Evolutionary conservation across 176 grass and related monocot species (phyloP), one percentile per base, ranked within the genome.

Genomic region (Puya raimondii): DNA sequence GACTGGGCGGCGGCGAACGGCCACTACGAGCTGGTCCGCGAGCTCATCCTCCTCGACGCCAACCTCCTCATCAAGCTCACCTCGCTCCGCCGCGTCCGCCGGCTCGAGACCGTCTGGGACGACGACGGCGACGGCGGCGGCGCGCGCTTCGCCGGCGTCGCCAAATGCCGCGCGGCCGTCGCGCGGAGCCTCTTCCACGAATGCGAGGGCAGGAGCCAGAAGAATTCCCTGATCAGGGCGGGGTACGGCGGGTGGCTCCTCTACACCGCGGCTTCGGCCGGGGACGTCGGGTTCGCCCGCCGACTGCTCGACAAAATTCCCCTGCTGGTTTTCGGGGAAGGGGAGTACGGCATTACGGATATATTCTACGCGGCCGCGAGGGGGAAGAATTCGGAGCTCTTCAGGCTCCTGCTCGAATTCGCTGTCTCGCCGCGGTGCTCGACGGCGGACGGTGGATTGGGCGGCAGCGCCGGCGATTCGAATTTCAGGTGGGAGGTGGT

Each of bases 401-500:
- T 59, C 42, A 68, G 74, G 74, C 74, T 77, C 8, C 65, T 77
- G 74, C 47, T 77, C 23, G 65, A 77, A 23, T 27, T 16, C 14
- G 65, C 74, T 2, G 53, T 77, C 64, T 50, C 74, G 9, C 65
- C 74, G 0, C 66, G 65, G 65, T 49, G 65, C 23, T 77, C 65
- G 23, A 78, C 22, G 71, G 70, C 47, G 53, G 85, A 33, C 71
- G 48, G 16, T 52, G 13, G 16, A 70, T 65, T 1, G 66, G 80
- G 47, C 22, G 73, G 27, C 8, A 64, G 78, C 0, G 77, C 76
- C 47, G 26, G 61, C 6, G 48, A 49, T 50, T 85, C 78, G 8
- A 48, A 80, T 63, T 91, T 99, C 72, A 80, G 78, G 63, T 48
- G 81, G 66, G 94, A 99, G 82, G 83, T 99, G 82, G 76, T 84